Conservation (phyloP, 75 land plant species). For the Cunninghamia lanceolata region DNA sequence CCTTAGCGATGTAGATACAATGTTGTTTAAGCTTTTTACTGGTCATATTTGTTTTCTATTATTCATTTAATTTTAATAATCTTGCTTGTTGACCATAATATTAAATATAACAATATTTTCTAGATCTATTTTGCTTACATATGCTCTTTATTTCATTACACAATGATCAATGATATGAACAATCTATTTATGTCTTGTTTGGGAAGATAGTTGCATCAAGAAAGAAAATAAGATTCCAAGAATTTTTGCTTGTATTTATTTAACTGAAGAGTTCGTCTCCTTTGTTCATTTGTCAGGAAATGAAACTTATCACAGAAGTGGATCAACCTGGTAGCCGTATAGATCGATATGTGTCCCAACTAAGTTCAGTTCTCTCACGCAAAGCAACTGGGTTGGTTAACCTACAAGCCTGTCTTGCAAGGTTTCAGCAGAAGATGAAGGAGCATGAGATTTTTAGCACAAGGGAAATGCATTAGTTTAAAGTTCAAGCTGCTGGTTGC, state of each 20-base stretch:
- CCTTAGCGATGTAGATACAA: background rate
- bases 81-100: background rate
- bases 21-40: background rate
- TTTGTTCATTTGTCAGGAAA: conserved; percentile 59
- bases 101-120: background rate
- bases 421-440: conserved; percentile 91
- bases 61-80: background rate
- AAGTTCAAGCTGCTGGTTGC: background rate
- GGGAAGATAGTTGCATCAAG: background rate
- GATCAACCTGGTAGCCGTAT: conserved; percentile 97
- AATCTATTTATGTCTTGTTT: background rate
- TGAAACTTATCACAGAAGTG: conserved; percentile 93
- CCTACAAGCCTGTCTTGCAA: conserved; percentile 93
- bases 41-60: background rate
- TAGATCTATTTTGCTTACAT: background rate
- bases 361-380: conserved; percentile 88
- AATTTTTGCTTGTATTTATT: background rate
- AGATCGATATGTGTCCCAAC: conserved; percentile 87
- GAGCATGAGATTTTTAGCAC: conserved; percentile 94
- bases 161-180: background rate
- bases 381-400: conserved; percentile 94
- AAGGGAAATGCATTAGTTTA: conserved; percentile 50
- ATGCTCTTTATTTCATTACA: background rate
- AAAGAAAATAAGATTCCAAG: background rate
- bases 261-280: background rate